Conservation (phyloP, 768 basidiomycete species). For the Psilocybe sp. region DNA sequence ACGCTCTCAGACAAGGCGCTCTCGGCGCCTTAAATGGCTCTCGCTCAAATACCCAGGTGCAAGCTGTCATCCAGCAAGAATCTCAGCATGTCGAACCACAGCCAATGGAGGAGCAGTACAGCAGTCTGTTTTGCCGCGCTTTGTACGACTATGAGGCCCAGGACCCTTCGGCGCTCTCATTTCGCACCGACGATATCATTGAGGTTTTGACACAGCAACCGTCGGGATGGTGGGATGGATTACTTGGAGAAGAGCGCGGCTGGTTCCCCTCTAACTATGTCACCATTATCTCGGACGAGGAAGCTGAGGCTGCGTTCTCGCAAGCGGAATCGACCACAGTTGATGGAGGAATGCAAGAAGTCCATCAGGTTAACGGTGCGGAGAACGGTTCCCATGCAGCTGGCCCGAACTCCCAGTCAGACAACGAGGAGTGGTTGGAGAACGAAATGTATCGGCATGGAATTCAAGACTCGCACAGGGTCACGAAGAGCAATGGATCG, state of each 20-base stretch:
- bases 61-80: conserved; percentile 14
- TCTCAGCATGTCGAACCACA: conserved; percentile 30
- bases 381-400: conserved; percentile 46
- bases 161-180: conserved; percentile 87
- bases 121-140: conserved; percentile 85
- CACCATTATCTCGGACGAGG: conserved; percentile 70
- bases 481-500: conserved; percentile 23
- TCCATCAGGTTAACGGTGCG: conserved; percentile 30
- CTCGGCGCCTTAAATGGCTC: conserved; percentile 14
- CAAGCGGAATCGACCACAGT: conserved; percentile 44
- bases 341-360: conserved; percentile 22
- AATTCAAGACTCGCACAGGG: conserved; percentile 8
- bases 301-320: conserved; percentile 66
- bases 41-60: conserved; percentile 9
- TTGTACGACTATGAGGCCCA: conserved; percentile 89
- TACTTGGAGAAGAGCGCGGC: conserved; percentile 85
- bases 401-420: conserved; percentile 38
- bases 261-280: conserved; percentile 99
- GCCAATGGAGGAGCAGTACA: conserved; percentile 55
- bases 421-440: conserved; percentile 60
- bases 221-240: conserved; percentile 98
- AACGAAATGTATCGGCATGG: conserved; percentile 37
- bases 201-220: conserved; percentile 90
- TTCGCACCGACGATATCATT: conserved; percentile 84
- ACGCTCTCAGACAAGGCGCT: conserved; percentile 10